These are phyloP conservation scores for Berkeleyomyces rouxiae DNA, from an alignment of 2,329 filamentous ascomycete species.

Conservation along the genomic window DNA sequence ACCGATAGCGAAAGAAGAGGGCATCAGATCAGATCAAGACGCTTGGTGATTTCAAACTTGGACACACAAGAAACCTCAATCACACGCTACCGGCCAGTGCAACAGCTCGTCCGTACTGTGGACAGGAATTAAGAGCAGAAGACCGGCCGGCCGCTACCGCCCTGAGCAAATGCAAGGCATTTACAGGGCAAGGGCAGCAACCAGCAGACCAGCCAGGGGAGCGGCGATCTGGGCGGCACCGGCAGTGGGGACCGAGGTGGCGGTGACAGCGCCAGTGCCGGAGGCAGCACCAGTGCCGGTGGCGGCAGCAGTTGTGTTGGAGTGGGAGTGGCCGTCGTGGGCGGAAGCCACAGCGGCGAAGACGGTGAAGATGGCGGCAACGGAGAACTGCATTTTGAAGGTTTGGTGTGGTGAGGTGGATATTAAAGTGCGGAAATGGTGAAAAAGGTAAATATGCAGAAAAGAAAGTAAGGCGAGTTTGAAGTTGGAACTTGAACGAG, in stretches of 20 bases:
- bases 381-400: conserved; percentile 14
- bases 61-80: not conserved
- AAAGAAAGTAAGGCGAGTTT: conserved; percentile 9
- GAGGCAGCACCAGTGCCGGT: conserved; percentile 11
- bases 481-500: conserved; percentile 14
- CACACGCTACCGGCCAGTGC: not conserved
- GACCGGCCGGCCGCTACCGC: not conserved
- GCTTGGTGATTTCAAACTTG: not conserved
- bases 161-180: not conserved
- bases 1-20: not conserved
- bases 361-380: conserved; percentile 10
- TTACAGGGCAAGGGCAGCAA: conserved; percentile 13
- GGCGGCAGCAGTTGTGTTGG: conserved; percentile 8
- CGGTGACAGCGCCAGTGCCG: conserved; percentile 8
- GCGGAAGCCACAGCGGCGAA: conserved; percentile 12
- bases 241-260: conserved; percentile 13
- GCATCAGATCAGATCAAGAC: not conserved
- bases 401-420: not conserved
- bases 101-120: not conserved
- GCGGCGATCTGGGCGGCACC: conserved; percentile 13
- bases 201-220: conserved; percentile 12
- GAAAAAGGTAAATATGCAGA: not conserved
- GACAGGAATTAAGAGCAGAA: not conserved
- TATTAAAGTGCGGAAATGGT: conserved; percentile 14
- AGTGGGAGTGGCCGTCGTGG: not conserved